Percentiles rank a stretch among this genome's conserved stretches.
Evolutionary conservation across 768 basidiomycete genomes (phyloP).

Genomic region (Tephrocybe rancida): DNA sequence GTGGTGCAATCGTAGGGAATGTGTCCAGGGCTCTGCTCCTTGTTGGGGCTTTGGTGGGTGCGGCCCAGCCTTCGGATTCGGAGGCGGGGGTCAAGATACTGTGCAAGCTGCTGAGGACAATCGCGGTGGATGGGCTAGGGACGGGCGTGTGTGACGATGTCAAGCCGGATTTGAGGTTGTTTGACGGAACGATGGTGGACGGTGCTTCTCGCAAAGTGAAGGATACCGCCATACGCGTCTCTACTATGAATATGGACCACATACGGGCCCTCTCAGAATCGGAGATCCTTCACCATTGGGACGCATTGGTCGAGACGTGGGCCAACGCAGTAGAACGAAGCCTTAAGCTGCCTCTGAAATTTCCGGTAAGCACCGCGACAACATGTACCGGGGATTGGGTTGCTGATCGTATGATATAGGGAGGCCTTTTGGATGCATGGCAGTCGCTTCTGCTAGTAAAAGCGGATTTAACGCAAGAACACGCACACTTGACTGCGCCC

Average conservation of each 20-base stretch:
- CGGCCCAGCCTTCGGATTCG: conserved; percentile 23
- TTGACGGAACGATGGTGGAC: conserved; percentile 47
- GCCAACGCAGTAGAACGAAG: conserved; percentile 22
- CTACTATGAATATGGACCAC: conserved; percentile 19
- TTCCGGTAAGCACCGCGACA: conserved; percentile 23
- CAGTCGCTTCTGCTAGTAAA: conserved; percentile 56
- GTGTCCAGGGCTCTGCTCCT: conserved; percentile 38
- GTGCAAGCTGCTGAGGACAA: conserved; percentile 32
- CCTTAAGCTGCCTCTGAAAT: conserved; percentile 9
- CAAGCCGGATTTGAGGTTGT: conserved; percentile 34
- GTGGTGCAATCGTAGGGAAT: conserved; percentile 8
- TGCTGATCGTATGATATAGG: conserved; percentile 31
- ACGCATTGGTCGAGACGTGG: conserved; percentile 41
- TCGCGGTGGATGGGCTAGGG: conserved; percentile 22
- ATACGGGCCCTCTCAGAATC: conserved; percentile 36
- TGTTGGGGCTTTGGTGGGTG: conserved; percentile 38
- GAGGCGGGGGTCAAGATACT: conserved; percentile 38
- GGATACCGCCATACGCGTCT: conserved; percentile 26
- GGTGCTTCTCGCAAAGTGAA: conserved; percentile 25
- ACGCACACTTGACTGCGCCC: conserved; percentile 34
- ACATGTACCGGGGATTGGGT: not conserved
- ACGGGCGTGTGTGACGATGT: conserved; percentile 15
- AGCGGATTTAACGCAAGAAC: conserved; percentile 42
- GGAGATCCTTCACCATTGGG: conserved; percentile 42
- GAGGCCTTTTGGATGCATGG: conserved; percentile 49